Conservation (phyloP, 805 yeast species). For the Spathaspora gorwiae region DNA sequence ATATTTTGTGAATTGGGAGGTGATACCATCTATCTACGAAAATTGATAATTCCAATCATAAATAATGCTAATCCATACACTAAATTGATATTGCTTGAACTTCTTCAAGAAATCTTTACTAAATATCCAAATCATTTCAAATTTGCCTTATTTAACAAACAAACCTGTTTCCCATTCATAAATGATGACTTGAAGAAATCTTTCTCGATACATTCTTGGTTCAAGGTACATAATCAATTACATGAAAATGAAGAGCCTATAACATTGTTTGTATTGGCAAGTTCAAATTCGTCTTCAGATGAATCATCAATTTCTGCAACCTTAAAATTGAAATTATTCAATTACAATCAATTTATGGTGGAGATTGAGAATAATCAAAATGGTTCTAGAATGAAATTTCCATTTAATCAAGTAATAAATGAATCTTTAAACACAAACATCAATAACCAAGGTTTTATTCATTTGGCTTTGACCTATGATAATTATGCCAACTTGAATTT, state of each 20-base stretch:
- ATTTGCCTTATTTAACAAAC: conserved; percentile 21
- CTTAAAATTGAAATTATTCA: conserved; percentile 24
- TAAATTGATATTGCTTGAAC: conserved; percentile 16
- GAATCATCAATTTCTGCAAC: conserved; percentile 13
- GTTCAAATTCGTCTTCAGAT: conserved; percentile 14
- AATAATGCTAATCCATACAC: conserved; percentile 1
- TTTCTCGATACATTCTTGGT: conserved; percentile 39
- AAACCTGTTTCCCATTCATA: conserved; percentile 9
- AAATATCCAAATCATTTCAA: conserved; percentile 25
- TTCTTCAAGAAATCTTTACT: conserved; percentile 18
- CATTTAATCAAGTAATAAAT: conserved; percentile 25
- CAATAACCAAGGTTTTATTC: conserved; percentile 19
- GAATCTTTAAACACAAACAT: not conserved
- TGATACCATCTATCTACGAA: conserved; percentile 16
- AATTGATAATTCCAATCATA: conserved; percentile 16
- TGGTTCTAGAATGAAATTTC: conserved; percentile 23
- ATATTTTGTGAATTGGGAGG: conserved; percentile 33
- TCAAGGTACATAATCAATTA: conserved; percentile 21
- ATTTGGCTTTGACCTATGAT: conserved; percentile 35
- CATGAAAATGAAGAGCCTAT: conserved; percentile 11
- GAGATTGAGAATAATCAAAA: conserved; percentile 21
- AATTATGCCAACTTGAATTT: conserved; percentile 36
- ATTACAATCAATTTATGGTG: conserved; percentile 26
- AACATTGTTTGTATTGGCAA: conserved; percentile 23
- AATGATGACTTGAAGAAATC: conserved; percentile 11